These are phyloP conservation scores for Leccinum obscurum DNA, from an alignment of 768 basidiomycete genomes.

Conservation along the genomic window DNA sequence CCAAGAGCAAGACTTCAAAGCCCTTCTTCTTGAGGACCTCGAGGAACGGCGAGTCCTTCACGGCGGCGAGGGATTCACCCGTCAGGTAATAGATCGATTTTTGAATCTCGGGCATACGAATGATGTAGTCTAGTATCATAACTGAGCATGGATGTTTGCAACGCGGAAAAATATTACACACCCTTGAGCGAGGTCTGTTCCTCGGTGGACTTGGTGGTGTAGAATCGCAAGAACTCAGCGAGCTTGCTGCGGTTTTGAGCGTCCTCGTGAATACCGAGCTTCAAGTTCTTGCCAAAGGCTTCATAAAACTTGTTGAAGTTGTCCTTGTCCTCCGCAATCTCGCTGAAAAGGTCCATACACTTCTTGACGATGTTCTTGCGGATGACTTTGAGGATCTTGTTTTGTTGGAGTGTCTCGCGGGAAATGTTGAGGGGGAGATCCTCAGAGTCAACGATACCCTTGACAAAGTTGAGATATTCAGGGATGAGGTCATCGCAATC, in stretches of 20 bases:
- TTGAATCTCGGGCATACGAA: constrained; percentile 98
- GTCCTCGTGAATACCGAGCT: constrained; percentile 99
- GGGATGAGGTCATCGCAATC: constrained; percentile 99
- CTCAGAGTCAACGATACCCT: constrained; percentile 99
- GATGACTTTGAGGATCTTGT: constrained; percentile 99
- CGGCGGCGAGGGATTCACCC: constrained; percentile 90
- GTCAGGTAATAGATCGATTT: constrained; percentile 99
- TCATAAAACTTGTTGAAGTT: constrained; percentile 97
- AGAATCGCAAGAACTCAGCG: constrained; percentile 98
- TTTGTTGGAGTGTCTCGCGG: constrained; percentile 98
- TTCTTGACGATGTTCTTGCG: constrained; percentile 99
- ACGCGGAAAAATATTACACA: constrained; percentile 32
- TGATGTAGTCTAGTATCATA: constrained; percentile 81
- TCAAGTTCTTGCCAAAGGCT: constrained; percentile 98
- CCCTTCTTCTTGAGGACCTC: constrained; percentile 99
- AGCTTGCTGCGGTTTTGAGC: constrained; percentile 99
- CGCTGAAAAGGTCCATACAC: constrained; percentile 88
- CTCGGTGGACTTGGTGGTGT: constrained; percentile 90
- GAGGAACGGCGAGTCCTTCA: constrained; percentile 96
- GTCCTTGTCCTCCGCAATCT: constrained; percentile 99
- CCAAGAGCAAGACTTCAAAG: constrained; percentile 95
- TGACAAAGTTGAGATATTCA: constrained; percentile 99
- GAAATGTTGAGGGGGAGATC: constrained; percentile 99
- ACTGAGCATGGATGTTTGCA: background rate
- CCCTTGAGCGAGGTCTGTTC: constrained; percentile 94